Percentiles rank a stretch among this genome's conserved stretches.
Evolutionary conservation across 179 eudicot species (phyloP).

Genomic region (Beta macrorhiza): DNA sequence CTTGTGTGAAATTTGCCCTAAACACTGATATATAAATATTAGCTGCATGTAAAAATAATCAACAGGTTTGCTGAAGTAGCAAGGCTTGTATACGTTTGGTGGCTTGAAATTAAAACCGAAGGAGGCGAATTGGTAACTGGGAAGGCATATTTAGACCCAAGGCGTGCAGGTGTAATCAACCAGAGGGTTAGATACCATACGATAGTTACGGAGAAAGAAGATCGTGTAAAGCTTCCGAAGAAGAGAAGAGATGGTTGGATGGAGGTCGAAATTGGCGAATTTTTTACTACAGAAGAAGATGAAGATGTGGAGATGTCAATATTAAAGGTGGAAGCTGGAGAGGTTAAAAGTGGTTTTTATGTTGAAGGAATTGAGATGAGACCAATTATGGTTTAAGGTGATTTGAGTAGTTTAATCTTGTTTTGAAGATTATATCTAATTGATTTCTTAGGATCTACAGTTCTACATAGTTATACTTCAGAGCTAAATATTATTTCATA

Average conservation of each 20-base stretch:
- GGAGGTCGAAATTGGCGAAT: slow-evolving; percentile 53
- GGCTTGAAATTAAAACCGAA: slow-evolving; percentile 39
- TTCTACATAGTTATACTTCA: too few species aligned
- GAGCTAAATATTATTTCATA: too few species aligned
- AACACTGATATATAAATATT: too few species aligned
- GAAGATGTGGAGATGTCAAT: slow-evolving; percentile 42
- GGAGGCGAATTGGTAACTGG: slow-evolving; percentile 25
- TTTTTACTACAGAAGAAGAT: slow-evolving; percentile 28
- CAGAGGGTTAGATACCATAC: not conserved
- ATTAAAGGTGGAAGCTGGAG: slow-evolving; percentile 24
- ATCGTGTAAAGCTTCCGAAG: slow-evolving; percentile 11
- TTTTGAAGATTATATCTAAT: too few species aligned
- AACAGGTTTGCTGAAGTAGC: slow-evolving; percentile 56
- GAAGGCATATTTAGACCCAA: slow-evolving; percentile 22
- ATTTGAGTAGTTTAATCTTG: too few species aligned
- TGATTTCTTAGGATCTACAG: not conserved
- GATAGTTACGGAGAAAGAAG: slow-evolving; percentile 6
- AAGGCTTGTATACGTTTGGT: slow-evolving; percentile 32
- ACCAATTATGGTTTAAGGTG: slow-evolving; percentile 5
- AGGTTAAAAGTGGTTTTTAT: slow-evolving; percentile 43
- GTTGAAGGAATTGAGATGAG: slow-evolving; percentile 54
- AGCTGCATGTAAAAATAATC: not conserved
- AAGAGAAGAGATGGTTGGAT: slow-evolving; percentile 50
- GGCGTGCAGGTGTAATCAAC: slow-evolving; percentile 20
- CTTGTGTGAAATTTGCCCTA: too few species aligned